phyloP scores from a whole-genome alignment of 2,329 filamentous ascomycete genomes.

The Aspergillus cejpii region DNA sequence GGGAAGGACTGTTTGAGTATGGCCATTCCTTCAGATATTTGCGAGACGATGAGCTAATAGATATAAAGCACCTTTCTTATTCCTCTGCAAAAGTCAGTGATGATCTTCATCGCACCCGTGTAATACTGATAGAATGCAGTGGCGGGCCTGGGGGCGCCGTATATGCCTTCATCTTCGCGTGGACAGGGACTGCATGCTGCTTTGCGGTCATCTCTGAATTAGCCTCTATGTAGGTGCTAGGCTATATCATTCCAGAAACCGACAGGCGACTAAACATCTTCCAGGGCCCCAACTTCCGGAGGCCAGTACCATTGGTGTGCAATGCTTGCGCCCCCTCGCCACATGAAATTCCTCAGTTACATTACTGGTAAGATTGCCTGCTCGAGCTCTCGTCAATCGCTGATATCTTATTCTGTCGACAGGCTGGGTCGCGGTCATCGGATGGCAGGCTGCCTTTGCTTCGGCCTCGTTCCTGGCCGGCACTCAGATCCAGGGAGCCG shows the following conservation, averaged over 20 bases:
- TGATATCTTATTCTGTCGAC: not conserved
- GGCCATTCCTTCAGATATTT: constrained; percentile 4
- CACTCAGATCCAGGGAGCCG: constrained; percentile 33
- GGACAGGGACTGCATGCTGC: constrained; percentile 24
- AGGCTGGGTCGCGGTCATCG: constrained; percentile 40
- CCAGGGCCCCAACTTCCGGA: constrained; percentile 30
- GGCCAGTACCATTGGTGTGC: constrained; percentile 40
- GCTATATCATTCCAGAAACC: not conserved
- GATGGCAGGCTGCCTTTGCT: constrained; percentile 42
- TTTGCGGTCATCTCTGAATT: constrained; percentile 28
- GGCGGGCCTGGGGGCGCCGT: constrained; percentile 31
- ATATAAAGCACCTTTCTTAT: constrained; percentile 15
- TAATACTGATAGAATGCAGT: constrained; percentile 13
- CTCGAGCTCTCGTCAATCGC: not conserved
- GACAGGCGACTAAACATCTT: not conserved
- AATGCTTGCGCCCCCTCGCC: constrained; percentile 34
- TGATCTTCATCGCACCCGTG: not conserved
- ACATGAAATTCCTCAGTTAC: constrained; percentile 37
- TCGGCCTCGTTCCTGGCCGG: constrained; percentile 30
- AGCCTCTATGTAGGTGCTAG: constrained; percentile 27
- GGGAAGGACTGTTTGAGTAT: constrained; percentile 37
- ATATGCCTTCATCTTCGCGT: constrained; percentile 31
- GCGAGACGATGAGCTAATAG: not conserved
- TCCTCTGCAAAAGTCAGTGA: constrained; percentile 17
- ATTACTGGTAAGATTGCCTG: constrained; percentile 22